These are phyloP conservation scores for Heracleum sosnowskyi DNA, from an alignment of 129 eudicot species.

Conservation along the genomic window DNA sequence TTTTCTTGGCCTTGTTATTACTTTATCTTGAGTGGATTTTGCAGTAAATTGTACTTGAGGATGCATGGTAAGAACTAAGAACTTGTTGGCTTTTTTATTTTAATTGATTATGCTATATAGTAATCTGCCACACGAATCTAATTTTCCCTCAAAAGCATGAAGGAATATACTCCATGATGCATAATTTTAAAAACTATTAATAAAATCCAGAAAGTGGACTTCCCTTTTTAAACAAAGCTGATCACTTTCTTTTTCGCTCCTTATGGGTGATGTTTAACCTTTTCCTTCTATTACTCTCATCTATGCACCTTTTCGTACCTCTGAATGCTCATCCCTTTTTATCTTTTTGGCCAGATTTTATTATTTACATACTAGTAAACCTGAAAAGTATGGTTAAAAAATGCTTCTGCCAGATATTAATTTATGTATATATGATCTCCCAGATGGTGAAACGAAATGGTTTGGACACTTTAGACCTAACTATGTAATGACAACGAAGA, in stretches of 20 bases:
- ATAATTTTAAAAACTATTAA: slow-evolving; percentile 5
- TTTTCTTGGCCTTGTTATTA: background rate
- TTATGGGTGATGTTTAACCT: slow-evolving; percentile 43
- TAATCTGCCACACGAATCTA: slow-evolving; percentile 45
- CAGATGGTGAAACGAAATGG: background rate
- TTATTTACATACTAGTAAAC: background rate
- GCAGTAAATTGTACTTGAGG: background rate
- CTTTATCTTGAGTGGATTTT: background rate
- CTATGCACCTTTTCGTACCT: slow-evolving; percentile 19
- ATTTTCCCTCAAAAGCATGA: slow-evolving; percentile 67
- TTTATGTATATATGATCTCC: no score
- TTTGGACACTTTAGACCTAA: background rate
- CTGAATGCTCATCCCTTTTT: slow-evolving; percentile 6
- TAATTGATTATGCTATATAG: slow-evolving; percentile 5
- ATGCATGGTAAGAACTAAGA: background rate
- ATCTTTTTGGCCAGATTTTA: background rate
- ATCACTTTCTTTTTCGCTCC: slow-evolving; percentile 41
- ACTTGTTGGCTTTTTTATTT: background rate
- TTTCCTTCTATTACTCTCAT: slow-evolving; percentile 17
- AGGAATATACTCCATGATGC: slow-evolving; percentile 33
- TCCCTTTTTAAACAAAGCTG: slow-evolving; percentile 76
- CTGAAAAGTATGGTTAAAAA: no score
- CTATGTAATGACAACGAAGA: background rate
- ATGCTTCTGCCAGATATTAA: background rate
- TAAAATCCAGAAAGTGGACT: slow-evolving; percentile 76